Conservation (phyloP, 768 basidiomycete genomes). For the Lentinula lateritia region DNA sequence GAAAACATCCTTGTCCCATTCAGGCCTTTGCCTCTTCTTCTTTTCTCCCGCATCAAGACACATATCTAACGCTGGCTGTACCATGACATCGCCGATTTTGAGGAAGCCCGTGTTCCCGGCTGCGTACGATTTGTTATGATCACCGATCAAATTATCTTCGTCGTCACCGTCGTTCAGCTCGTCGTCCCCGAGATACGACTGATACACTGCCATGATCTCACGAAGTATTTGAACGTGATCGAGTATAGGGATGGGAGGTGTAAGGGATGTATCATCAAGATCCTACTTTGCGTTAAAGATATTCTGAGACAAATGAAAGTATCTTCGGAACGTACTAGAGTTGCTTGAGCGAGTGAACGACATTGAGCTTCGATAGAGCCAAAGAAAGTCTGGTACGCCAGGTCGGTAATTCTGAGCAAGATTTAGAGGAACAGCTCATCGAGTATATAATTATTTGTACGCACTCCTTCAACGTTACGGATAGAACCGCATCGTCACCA, state of each 20-base stretch:
- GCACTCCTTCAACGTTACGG: conserved; percentile 75
- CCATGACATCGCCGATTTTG: conserved; percentile 39
- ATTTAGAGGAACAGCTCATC: no score
- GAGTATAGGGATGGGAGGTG: conserved; percentile 72
- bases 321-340: conserved; percentile 37
- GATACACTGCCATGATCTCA: conserved; percentile 86
- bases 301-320: not conserved
- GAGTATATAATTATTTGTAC: no score
- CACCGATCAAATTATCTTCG: conserved; percentile 43
- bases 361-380: conserved; percentile 85
- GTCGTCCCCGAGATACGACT: conserved; percentile 75
- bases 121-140: conserved; percentile 7
- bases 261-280: conserved; percentile 60
- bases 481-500: conserved; percentile 76
- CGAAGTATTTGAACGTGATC: conserved; percentile 81
- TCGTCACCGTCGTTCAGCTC: conserved; percentile 29
- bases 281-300: conserved; percentile 41
- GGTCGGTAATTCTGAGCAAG: conserved; percentile 61
- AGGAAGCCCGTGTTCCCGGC: not conserved
- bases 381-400: conserved; percentile 81
- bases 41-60: conserved; percentile 63
- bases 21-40: conserved; percentile 45
- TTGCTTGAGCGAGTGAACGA: conserved; percentile 49
- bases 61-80: conserved; percentile 81
- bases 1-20: conserved; percentile 83